Base-by-base conservation (phyloP, 202 grass and related monocot genomes). In the Setaria viridis region DNA sequence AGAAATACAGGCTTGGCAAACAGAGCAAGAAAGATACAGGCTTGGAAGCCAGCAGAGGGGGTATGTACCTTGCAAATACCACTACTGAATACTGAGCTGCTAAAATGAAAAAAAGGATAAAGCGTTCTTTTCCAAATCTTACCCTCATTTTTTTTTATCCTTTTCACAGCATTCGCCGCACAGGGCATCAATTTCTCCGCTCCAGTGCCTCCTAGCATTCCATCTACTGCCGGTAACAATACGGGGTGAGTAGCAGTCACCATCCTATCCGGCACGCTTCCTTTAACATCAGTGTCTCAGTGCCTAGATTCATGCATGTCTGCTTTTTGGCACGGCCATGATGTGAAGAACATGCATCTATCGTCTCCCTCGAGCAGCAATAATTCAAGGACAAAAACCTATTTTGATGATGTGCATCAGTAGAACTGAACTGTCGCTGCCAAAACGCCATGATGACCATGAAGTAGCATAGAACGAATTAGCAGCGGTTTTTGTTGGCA, bases 1-100 rank as follows among this genome's bases (percentile, higher is more conserved):
- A 99, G 97, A 99, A 99, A 86, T 99, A 99, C 86, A 94, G 97
- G 75, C 85, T 99, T 43, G 97, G 93, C 82, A 94, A 95, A 74
- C 93, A 92, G 89, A 82, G 85, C 79, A 85, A 88, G 46, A 94
- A 89, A 78, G 94, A 99, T 43, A 62, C 87, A 41, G 79, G 77
- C 62, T 35, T 88, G 72, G 92, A 94, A 80, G 74, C 84, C 70
- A 88, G 77, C 81, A 87, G 81, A 90, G 84, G 72, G 51, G 88
- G 96, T 95, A 84, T 49, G 60, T 8, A 75, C 67, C 12, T 46
- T 59, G 46, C 70, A 35, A 54, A 80, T 65, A 81, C 51, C 50
- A 39, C 8, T n/a, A 54, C 13, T 15, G 69, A 63, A 1, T 63
- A 56, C 25, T 48, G 4, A 78, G n/a, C 58, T 74, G 6, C 33